Evolutionary conservation across 2,329 filamentous ascomycete species (phyloP).

Genomic region (Cytospora piceae): DNA sequence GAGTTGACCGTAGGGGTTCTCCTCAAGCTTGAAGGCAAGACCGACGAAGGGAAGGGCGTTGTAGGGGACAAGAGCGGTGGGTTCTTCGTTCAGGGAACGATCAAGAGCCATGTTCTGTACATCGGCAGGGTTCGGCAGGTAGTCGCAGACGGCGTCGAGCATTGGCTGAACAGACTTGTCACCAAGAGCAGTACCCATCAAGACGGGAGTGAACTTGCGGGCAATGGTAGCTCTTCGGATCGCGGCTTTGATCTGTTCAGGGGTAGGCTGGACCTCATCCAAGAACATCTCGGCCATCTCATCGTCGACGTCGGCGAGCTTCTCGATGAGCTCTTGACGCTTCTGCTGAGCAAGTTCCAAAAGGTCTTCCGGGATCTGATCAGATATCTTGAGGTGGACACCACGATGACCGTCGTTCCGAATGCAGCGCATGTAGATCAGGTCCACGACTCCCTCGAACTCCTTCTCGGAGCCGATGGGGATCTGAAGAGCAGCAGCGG

Average conservation of each 20-base stretch:
- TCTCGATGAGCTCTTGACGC: constrained; percentile 85
- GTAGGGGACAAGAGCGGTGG: constrained; percentile 89
- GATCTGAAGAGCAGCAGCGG: constrained; percentile 90
- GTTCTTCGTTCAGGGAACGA: constrained; percentile 74
- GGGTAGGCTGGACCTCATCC: constrained; percentile 79
- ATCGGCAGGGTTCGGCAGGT: constrained; percentile 88
- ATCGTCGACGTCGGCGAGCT: constrained; percentile 94
- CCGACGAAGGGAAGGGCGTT: constrained; percentile 93
- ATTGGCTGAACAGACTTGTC: constrained; percentile 96
- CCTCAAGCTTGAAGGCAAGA: constrained; percentile 97
- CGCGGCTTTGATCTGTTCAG: constrained; percentile 85
- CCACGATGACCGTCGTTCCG: constrained; percentile 89
- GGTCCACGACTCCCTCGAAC: constrained; percentile 89
- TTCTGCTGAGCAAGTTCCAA: constrained; percentile 79
- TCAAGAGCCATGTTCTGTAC: constrained; percentile 90
- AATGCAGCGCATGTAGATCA: constrained; percentile 89
- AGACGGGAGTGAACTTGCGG: constrained; percentile 88
- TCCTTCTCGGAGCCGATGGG: constrained; percentile 92
- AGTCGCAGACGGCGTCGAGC: constrained; percentile 94
- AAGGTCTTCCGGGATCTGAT: constrained; percentile 82
- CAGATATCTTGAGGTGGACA: constrained; percentile 73
- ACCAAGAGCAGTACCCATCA: constrained; percentile 94
- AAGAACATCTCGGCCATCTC: constrained; percentile 96
- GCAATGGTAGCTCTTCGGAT: constrained; percentile 89
- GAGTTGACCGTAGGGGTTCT: constrained; percentile 97